Base-by-base conservation (phyloP, 2,329 filamentous ascomycete species). In the Fonsecaea nubica region DNA sequence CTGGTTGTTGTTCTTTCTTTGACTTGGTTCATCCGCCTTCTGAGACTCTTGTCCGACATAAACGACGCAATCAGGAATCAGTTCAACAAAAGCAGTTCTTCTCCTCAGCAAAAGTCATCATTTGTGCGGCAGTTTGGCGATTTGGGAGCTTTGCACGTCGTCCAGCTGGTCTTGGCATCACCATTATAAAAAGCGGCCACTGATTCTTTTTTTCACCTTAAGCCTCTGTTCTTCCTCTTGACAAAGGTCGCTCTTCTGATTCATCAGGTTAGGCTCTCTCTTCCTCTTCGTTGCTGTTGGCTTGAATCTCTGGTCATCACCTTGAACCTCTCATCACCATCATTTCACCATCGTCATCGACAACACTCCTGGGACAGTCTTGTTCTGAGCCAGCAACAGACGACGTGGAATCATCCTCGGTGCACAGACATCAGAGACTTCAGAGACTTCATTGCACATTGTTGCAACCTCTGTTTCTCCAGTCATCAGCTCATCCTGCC, bases 131-230 rank as follows among this genome's bases (percentile, higher is more conserved):
- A 40, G 25, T 54, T 36, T 21, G 50, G 57, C 36, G 35, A 32
- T n/a, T 25, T 45, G 52, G 45, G n/a, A 42, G 59, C 52, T 33
- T 45, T 58, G 48, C 53, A 61, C 57, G 53, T 59, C 55, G 55
- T 66, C 59, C 59, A 59, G 35, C 25, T 48, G 33, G 59, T 53
- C 64, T 66, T 66, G 53, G 64, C 64, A 18, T 52, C 18, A 52
- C 9, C 35, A 48, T 35, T 21, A 45, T 57, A 40, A 57, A 45
- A 35, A 58, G n/a, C 33, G 21, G 38, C 50, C 42, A 62, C 64
- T 66, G 59, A 63, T 32, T 32, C 64, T 52, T 25, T 36, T 53
- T 58, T 40, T 4, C 45, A 25, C 45, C 45, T 25, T 36, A 48
- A 60, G 57, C 45, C 55, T 21, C 35, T 33, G 58, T 58, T 62